Conservation (phyloP, 306 rosid species). For the Abrus precatorius region DNA sequence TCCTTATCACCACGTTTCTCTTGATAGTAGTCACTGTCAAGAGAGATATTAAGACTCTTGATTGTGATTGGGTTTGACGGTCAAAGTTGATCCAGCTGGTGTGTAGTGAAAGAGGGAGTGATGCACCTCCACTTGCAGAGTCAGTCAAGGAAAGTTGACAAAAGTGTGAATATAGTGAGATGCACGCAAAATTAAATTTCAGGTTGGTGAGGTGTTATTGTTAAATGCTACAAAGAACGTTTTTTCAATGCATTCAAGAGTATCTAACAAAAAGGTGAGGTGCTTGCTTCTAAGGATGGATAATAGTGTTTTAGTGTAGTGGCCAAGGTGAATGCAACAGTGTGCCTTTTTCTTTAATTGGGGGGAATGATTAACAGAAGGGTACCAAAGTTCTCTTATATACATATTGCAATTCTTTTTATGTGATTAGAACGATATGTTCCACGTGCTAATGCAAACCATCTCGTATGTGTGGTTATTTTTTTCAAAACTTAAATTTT, state of each 20-base stretch:
- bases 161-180: background rate
- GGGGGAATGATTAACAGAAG: slow-evolving; percentile 12
- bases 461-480: no score
- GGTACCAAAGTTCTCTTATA: background rate
- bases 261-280: background rate
- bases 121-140: slow-evolving; percentile 8
- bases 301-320: background rate
- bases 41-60: background rate
- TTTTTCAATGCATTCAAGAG: slow-evolving; percentile 13
- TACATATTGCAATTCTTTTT: background rate
- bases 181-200: background rate
- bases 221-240: slow-evolving; percentile 17
- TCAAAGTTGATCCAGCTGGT: slow-evolving; percentile 12
- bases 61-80: background rate
- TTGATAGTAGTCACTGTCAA: slow-evolving; percentile 32
- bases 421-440: slow-evolving; percentile 6
- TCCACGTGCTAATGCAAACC: slow-evolving; percentile 20
- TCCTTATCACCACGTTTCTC: background rate
- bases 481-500: no score
- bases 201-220: background rate
- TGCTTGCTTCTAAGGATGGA: slow-evolving; percentile 1
- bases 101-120: slow-evolving; percentile 18
- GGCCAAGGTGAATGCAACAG: background rate
- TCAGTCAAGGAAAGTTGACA: slow-evolving; percentile 21
- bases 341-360: background rate